These are phyloP conservation scores for Leishmania tarentolae DNA, from an alignment of 208 protist genomes.

Conservation along the genomic window DNA sequence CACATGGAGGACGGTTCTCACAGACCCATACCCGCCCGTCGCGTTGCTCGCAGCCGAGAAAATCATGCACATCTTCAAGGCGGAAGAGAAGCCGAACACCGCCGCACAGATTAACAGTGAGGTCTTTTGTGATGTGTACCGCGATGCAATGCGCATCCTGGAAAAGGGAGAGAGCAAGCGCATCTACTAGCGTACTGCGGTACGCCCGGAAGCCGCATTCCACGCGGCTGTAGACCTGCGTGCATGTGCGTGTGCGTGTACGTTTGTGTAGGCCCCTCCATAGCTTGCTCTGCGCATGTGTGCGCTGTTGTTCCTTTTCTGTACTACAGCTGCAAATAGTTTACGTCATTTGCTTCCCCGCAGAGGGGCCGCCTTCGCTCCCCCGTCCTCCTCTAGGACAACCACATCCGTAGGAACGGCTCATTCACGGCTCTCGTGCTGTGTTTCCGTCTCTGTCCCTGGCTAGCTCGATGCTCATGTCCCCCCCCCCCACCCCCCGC, in stretches of 20 bases:
- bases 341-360: not conserved
- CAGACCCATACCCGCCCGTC: constrained; percentile 61
- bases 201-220: too few species aligned
- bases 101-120: constrained; percentile 17
- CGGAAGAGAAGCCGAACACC: constrained; percentile 24
- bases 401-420: not conserved
- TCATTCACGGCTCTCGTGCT: not conserved
- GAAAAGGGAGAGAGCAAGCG: constrained; percentile 28
- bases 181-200: constrained; percentile 9
- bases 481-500: not conserved
- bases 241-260: not conserved
- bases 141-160: constrained; percentile 22
- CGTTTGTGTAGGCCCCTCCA: not conserved
- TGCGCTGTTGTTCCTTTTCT: constrained; percentile 3
- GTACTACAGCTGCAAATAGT: not conserved
- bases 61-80: constrained; percentile 31
- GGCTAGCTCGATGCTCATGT: too few species aligned
- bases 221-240: not conserved
- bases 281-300: not conserved
- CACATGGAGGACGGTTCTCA: constrained; percentile 56
- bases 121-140: constrained; percentile 17
- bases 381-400: not conserved
- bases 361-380: not conserved
- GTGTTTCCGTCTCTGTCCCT: too few species aligned
- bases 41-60: constrained; percentile 63